phyloP scores from a whole-genome alignment of 2,329 filamentous ascomycete genomes.

The Mycogone perniciosa region DNA sequence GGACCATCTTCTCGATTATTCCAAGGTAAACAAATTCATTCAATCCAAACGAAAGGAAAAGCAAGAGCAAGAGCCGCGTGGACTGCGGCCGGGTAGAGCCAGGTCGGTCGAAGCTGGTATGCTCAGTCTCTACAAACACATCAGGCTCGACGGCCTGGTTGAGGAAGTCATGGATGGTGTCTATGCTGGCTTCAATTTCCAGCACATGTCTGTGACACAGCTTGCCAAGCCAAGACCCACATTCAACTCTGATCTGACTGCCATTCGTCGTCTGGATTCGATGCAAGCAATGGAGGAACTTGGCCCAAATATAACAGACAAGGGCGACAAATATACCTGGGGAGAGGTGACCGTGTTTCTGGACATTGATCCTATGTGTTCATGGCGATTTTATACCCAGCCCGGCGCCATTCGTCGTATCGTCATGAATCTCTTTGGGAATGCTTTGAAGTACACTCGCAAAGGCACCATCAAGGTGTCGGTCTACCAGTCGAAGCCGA shows the following conservation, averaged over 20 bases:
- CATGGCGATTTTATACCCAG: slow-evolving; percentile 49
- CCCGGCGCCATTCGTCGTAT: slow-evolving; percentile 47
- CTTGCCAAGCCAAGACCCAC: slow-evolving; percentile 12
- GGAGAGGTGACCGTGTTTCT: slow-evolving; percentile 26
- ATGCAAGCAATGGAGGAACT: slow-evolving; percentile 38
- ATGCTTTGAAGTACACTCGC: slow-evolving; percentile 55
- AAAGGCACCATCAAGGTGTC: slow-evolving; percentile 26
- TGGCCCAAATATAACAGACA: background rate
- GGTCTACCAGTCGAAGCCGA: slow-evolving; percentile 18
- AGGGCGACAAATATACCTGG: slow-evolving; percentile 9
- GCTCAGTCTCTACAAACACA: slow-evolving; percentile 19
- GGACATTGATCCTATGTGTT: slow-evolving; percentile 34
- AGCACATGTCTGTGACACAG: slow-evolving; percentile 21
- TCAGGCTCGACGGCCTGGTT: slow-evolving; percentile 34
- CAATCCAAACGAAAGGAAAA: slow-evolving; percentile 8
- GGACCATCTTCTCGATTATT: slow-evolving; percentile 48
- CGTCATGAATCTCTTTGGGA: slow-evolving; percentile 58
- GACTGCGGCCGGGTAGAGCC: slow-evolving; percentile 2
- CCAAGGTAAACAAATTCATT: slow-evolving; percentile 44
- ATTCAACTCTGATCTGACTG: slow-evolving; percentile 10
- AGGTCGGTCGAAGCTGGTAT: slow-evolving; percentile 13
- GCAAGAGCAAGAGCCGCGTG: background rate
- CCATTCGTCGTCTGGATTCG: slow-evolving; percentile 20
- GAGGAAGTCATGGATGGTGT: slow-evolving; percentile 45
- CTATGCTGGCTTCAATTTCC: slow-evolving; percentile 39